Evolutionary conservation across 2,329 filamentous ascomycete species (phyloP), one percentile per base, ranked within the genome.

Genomic region (Fusarium caatingaense): DNA sequence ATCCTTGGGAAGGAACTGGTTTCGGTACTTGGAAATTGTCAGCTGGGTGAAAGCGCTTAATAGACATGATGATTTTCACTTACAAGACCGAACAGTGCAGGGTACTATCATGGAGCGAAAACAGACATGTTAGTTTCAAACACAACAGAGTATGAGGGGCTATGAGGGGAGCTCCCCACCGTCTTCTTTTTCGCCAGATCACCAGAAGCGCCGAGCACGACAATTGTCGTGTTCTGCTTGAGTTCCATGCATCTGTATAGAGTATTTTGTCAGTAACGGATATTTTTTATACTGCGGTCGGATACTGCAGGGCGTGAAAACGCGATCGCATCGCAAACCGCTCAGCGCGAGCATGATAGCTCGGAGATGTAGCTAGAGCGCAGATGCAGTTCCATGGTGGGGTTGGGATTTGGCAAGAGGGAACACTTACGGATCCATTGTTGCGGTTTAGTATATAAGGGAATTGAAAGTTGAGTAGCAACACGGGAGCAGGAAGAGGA

Each of bases 111-210:
- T 42, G 53, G 55, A 71, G 56, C 60, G 61, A 70, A 44, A 56
- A 57, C 48, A 57, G 64, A 51, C 58, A 60, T 72, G 68, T 76
- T 70, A 76, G 74, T 70, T 41, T 46, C 40, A 45, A 49, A 61
- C 53, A 66, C 48, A 25, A 53, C 20, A 48, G 41, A 47, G 37
- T 45, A 37, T 64, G 49, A 64, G 57, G 60, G 68, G 60, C 53
- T 60, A 56, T 64, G 51, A 44, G 58, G 54, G 64, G 54, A 56
- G 61, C 56, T 66, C 56, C 89, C 80, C 84, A 97, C 94, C 47
- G 96, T 99, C 91, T 99, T 99, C 91, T 99, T 99, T 89, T 99
- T 99, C 54, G 96, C 96, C 74, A 99, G 85, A 87, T 99, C 96
- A 78, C 96, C 96, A 56, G 96, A 99, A 72, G 96, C 96, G 78